Percentiles rank a stretch among this genome's conserved stretches.
phyloP scores from a whole-genome alignment of 2,329 filamentous ascomycete genomes.

The Huntiella bhutanensis region DNA sequence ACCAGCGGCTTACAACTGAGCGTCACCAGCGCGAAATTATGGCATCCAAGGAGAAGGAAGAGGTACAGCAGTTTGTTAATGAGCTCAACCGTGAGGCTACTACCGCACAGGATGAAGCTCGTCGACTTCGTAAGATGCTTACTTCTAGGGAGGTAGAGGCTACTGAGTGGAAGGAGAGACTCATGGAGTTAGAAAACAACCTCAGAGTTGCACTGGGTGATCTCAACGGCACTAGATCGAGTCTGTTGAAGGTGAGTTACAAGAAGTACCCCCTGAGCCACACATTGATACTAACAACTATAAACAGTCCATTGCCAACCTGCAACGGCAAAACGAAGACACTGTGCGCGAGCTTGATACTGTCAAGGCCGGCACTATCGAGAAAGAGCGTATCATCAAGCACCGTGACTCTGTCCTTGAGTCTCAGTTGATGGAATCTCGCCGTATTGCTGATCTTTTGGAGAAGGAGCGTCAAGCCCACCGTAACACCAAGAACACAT shows the following conservation, averaged over 20 bases:
- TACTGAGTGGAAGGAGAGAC: constrained; percentile 73
- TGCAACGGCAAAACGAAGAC: constrained; percentile 73
- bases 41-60: constrained; percentile 77
- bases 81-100: constrained; percentile 76
- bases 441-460: constrained; percentile 68
- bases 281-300: neutral
- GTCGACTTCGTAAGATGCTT: constrained; percentile 64
- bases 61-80: constrained; percentile 82
- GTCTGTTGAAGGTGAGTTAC: constrained; percentile 51
- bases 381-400: constrained; percentile 79
- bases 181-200: constrained; percentile 78
- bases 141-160: constrained; percentile 75
- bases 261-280: neutral
- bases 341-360: constrained; percentile 67
- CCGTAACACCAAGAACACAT: constrained; percentile 70
- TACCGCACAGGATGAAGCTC: constrained; percentile 66
- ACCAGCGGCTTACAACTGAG: constrained; percentile 60
- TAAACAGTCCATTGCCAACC: constrained; percentile 57
- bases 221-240: constrained; percentile 67
- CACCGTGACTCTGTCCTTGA: constrained; percentile 79
- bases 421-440: constrained; percentile 67
- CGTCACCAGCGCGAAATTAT: constrained; percentile 72
- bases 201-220: constrained; percentile 76
- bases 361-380: constrained; percentile 57
- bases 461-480: constrained; percentile 79